These are phyloP conservation scores for Debaryomyces subglobosus DNA, from an alignment of 1,139 yeast genomes.

Conservation along the genomic window DNA sequence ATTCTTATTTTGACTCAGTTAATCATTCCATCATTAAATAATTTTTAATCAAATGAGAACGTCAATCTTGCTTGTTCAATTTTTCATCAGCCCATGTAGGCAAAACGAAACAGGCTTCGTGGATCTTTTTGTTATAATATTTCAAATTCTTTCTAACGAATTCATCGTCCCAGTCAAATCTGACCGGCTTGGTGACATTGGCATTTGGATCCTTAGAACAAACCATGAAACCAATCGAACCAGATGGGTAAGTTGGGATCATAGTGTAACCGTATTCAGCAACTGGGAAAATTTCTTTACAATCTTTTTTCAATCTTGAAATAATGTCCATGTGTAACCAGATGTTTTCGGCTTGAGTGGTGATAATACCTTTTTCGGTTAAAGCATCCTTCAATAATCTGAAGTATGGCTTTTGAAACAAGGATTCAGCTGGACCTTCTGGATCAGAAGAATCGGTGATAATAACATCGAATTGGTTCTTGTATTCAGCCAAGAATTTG, in stretches of 20 bases:
- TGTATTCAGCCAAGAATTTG: constrained; percentile 78
- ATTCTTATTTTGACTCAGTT: background rate
- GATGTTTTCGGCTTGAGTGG: constrained; percentile 90
- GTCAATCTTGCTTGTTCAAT: constrained; percentile 25
- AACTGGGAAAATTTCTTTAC: constrained; percentile 79
- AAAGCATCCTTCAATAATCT: constrained; percentile 76
- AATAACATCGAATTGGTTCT: constrained; percentile 79
- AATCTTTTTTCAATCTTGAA: constrained; percentile 71
- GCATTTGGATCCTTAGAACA: constrained; percentile 74
- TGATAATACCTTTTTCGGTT: constrained; percentile 84
- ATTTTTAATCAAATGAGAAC: background rate
- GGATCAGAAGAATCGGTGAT: constrained; percentile 96
- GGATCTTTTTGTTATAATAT: constrained; percentile 80
- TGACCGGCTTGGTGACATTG: constrained; percentile 65
- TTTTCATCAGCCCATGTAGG: constrained; percentile 78
- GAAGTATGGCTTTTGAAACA: constrained; percentile 87
- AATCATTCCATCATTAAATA: constrained; percentile 7
- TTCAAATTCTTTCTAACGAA: constrained; percentile 67
- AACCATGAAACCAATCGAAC: constrained; percentile 93
- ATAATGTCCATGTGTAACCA: constrained; percentile 86
- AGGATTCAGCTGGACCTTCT: constrained; percentile 92
- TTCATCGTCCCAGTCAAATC: constrained; percentile 61
- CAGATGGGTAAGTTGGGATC: constrained; percentile 93
- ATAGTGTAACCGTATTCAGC: constrained; percentile 87
- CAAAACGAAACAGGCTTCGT: constrained; percentile 81